Percentiles rank a stretch among this genome's conserved stretches.
Evolutionary conservation across 1,139 yeast genomes (phyloP).

Genomic region (Candida anutae): DNA sequence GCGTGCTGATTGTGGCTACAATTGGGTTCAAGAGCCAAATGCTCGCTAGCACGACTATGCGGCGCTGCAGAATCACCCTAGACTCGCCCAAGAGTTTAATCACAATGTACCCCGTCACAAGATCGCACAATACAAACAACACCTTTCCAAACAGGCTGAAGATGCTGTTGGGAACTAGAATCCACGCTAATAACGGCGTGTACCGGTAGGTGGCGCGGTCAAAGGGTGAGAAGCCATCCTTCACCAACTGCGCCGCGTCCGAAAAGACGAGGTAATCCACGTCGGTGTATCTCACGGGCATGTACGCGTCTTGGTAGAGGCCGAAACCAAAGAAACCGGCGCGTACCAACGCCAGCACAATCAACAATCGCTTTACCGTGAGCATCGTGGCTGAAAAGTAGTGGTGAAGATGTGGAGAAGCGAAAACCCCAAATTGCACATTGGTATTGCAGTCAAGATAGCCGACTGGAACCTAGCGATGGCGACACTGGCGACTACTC

Average conservation of each 20-base stretch:
- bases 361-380: constrained; percentile 1
- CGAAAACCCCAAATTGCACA: no score
- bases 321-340: constrained; percentile 73
- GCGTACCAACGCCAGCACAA: constrained; percentile 37
- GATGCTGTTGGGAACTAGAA: constrained; percentile 58
- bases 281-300: constrained; percentile 84
- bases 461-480: no score
- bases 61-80: constrained; percentile 12
- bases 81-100: constrained; percentile 24
- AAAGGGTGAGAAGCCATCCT: constrained; percentile 63
- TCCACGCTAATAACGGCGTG: constrained; percentile 85
- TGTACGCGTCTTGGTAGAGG: constrained; percentile 71
- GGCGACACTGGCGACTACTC: no score
- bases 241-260: constrained; percentile 79
- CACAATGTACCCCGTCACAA: constrained; percentile 71
- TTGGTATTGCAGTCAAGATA: no score
- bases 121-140: constrained; percentile 68
- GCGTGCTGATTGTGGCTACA: constrained; percentile 87
- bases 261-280: constrained; percentile 90
- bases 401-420: no score
- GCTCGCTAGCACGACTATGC: constrained; percentile 37
- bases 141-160: constrained; percentile 61
- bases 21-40: constrained; percentile 91
- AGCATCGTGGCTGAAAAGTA: constrained; percentile 1
- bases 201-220: constrained; percentile 82